Conservation (phyloP, 129 eudicot species). For the Artemisia annua region DNA sequence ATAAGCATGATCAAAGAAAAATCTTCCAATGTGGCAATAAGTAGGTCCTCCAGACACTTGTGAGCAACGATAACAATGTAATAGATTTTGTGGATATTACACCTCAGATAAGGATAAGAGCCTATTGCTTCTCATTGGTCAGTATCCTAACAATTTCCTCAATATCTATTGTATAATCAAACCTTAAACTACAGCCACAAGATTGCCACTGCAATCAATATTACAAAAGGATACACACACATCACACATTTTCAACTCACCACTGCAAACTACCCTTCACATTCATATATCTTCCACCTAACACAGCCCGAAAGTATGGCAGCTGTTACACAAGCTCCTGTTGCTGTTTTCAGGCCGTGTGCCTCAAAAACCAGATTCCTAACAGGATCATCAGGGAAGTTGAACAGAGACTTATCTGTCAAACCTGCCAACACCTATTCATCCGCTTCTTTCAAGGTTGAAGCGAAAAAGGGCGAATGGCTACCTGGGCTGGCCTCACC, state of each 20-base stretch:
- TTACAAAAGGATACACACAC: slow-evolving; percentile 40
- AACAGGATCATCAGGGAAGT: slow-evolving; percentile 66
- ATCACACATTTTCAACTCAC: slow-evolving; percentile 35
- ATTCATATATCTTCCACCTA: background rate
- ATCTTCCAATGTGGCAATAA: slow-evolving; percentile 36
- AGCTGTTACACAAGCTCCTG: slow-evolving; percentile 76
- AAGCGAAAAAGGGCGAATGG: slow-evolving; percentile 97
- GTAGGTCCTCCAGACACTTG: slow-evolving; percentile 37
- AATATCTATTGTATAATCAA: slow-evolving; percentile 39
- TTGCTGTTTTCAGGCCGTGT: slow-evolving; percentile 68
- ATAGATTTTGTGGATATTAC: slow-evolving; percentile 58
- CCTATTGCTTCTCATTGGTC: slow-evolving; percentile 46
- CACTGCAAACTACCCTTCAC: slow-evolving; percentile 1
- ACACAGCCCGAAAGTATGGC: slow-evolving; percentile 49
- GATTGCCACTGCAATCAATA: slow-evolving; percentile 16
- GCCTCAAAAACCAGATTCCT: slow-evolving; percentile 54
- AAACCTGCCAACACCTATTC: slow-evolving; percentile 42
- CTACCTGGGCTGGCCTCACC: slow-evolving; percentile 94
- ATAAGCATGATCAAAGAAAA: slow-evolving; percentile 16
- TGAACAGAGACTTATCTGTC: slow-evolving; percentile 53
- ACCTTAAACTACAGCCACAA: slow-evolving; percentile 59
- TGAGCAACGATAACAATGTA: slow-evolving; percentile 52
- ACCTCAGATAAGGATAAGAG: slow-evolving; percentile 67
- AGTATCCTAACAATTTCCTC: slow-evolving; percentile 26
- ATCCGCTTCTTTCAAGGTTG: slow-evolving; percentile 54